A percentile compares a stretch with the other conserved stretches of the same genome.
Conservation (phyloP, 2,329 filamentous ascomycete genomes). For the Alternaria solani region DNA sequence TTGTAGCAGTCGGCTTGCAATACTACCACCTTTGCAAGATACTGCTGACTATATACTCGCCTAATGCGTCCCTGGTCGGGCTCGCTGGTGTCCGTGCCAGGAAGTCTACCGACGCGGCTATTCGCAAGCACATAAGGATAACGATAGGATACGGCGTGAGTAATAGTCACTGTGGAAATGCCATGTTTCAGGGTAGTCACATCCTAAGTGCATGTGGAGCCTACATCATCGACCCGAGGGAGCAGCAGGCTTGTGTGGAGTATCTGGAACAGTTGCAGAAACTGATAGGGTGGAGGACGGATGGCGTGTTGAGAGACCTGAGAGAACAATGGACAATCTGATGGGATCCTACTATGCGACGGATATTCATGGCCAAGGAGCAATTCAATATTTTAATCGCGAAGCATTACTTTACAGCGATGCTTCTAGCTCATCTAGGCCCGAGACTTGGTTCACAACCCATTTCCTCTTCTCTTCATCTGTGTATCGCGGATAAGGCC, state of each 20-base stretch:
- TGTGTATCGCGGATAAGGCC: slow-evolving; percentile 62
- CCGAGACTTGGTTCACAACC: slow-evolving; percentile 51
- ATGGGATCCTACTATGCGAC: background rate
- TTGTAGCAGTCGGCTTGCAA: slow-evolving; percentile 40
- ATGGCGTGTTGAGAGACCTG: slow-evolving; percentile 35
- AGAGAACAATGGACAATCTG: slow-evolving; percentile 33
- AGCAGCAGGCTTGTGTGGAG: slow-evolving; percentile 40
- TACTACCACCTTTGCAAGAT: slow-evolving; percentile 46
- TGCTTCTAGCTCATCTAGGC: slow-evolving; percentile 42
- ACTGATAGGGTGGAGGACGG: slow-evolving; percentile 39
- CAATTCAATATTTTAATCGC: background rate
- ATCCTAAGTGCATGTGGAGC: slow-evolving; percentile 42
- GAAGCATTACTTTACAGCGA: slow-evolving; percentile 22
- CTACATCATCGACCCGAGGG: slow-evolving; percentile 34
- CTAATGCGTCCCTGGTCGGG: slow-evolving; percentile 35
- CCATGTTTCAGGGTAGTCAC: slow-evolving; percentile 43
- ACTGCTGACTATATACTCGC: slow-evolving; percentile 40
- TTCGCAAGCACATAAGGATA: slow-evolving; percentile 40
- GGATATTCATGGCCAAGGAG: background rate
- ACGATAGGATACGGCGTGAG: slow-evolving; percentile 41
- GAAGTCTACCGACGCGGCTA: slow-evolving; percentile 35
- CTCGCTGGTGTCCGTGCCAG: slow-evolving; percentile 37
- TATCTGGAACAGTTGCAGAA: slow-evolving; percentile 34
- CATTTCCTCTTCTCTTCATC: slow-evolving; percentile 58
- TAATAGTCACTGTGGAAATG: slow-evolving; percentile 39